These are phyloP conservation scores for Debaryomyces coudertii DNA, from an alignment of 1,139 yeast species.

Conservation along the genomic window DNA sequence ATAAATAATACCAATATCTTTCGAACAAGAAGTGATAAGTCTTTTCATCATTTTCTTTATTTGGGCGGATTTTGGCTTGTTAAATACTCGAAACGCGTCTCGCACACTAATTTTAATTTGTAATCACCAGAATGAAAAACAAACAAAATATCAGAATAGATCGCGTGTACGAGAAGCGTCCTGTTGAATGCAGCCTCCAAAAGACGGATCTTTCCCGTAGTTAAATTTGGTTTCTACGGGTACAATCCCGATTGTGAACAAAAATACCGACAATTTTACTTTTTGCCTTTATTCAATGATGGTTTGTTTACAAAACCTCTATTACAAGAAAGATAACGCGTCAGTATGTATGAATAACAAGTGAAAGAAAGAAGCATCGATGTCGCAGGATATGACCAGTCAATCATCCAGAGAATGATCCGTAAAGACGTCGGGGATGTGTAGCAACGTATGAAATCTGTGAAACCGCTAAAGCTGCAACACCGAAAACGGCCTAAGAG, in stretches of 20 bases:
- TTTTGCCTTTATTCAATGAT: neutral
- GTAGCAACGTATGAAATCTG: conserved; percentile 1
- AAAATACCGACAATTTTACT: neutral
- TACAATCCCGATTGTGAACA: neutral
- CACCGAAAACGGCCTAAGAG: neutral
- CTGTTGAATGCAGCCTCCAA: neutral
- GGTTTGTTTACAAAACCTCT: conserved; percentile 4
- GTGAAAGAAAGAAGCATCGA: neutral
- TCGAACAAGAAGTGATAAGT: conserved; percentile 5
- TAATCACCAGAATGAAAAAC: conserved; percentile 4
- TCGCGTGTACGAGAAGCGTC: neutral
- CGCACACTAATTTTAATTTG: conserved; percentile 2
- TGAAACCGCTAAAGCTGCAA: neutral
- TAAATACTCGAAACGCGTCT: conserved; percentile 15
- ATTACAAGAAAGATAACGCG: conserved; percentile 1
- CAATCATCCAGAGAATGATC: neutral
- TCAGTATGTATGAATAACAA: neutral
- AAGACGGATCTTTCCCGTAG: neutral
- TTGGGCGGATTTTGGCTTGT: conserved; percentile 8
- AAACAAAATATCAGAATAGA: neutral
- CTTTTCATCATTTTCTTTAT: neutral
- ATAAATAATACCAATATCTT: conserved; percentile 5
- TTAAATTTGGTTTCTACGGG: neutral
- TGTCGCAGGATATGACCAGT: neutral
- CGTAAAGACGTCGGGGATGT: neutral